A percentile compares a stretch with the other conserved stretches of the same genome.
Conservation (phyloP, 164 flowering plant species). For the Magnolia kwangsiensis region DNA sequence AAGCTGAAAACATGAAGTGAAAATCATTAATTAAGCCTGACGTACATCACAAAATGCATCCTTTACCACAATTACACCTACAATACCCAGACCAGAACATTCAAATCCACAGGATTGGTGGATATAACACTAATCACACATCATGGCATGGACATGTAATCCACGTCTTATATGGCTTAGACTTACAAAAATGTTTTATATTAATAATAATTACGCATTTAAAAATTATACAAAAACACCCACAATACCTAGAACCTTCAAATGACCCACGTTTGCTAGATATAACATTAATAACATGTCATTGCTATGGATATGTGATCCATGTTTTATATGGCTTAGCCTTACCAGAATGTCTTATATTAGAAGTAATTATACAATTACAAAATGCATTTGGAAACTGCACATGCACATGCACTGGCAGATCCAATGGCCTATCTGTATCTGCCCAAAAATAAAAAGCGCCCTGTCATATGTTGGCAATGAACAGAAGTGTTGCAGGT, state of each 20-base stretch:
- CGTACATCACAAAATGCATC: background rate
- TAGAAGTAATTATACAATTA: too few relatives aligned
- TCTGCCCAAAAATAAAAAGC: too few relatives aligned
- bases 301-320: background rate
- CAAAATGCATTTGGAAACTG: too few relatives aligned
- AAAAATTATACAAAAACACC: background rate
- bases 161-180: background rate
- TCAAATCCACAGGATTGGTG: background rate
- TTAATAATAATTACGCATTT: too few relatives aligned
- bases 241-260: background rate
- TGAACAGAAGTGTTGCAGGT: too few relatives aligned
- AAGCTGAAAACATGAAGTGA: constrained; percentile 41
- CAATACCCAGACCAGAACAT: background rate
- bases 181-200: background rate
- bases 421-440: too few relatives aligned
- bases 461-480: too few relatives aligned
- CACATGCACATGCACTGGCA: too few relatives aligned
- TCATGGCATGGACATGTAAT: background rate
- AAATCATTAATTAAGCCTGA: background rate
- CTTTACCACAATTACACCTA: background rate
- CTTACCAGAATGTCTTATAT: background rate
- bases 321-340: background rate
- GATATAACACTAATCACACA: background rate
- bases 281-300: background rate
- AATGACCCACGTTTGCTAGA: background rate